Evolutionary conservation across 148 eudicot genomes (phyloP).

Genomic region (Camellia sinensis): DNA sequence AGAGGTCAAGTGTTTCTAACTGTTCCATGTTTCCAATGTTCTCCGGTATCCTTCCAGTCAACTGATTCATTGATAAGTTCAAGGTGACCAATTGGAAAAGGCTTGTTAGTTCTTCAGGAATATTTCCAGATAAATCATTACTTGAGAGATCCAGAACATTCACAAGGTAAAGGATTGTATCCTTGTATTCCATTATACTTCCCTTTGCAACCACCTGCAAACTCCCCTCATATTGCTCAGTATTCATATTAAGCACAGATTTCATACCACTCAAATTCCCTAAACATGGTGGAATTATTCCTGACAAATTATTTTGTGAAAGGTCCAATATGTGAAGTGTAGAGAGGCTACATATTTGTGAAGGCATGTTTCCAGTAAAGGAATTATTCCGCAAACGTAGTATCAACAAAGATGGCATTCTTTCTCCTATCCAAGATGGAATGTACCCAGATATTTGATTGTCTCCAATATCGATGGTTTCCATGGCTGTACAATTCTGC

Average conservation of each 20-base stretch:
- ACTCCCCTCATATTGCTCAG: slow-evolving; percentile 6
- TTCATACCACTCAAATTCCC: slow-evolving; percentile 19
- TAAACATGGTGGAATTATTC: slow-evolving; percentile 27
- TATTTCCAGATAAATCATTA: slow-evolving; percentile 24
- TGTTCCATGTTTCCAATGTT: slow-evolving; percentile 21
- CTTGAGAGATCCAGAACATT: slow-evolving; percentile 26
- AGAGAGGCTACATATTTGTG: slow-evolving; percentile 21
- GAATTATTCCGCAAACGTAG: slow-evolving; percentile 16
- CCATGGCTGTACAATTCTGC: slow-evolving; percentile 11
- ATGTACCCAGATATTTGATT: slow-evolving; percentile 16
- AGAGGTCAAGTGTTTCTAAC: slow-evolving; percentile 39
- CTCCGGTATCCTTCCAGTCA: slow-evolving; percentile 32
- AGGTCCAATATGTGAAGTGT: slow-evolving; percentile 23
- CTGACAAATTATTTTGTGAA: slow-evolving; percentile 23
- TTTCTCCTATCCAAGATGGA: slow-evolving; percentile 29
- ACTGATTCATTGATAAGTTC: slow-evolving; percentile 36
- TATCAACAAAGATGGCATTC: not conserved
- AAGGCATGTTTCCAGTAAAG: slow-evolving; percentile 21
- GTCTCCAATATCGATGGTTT: slow-evolving; percentile 21
- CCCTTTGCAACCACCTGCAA: slow-evolving; percentile 20
- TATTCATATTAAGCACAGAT: not conserved
- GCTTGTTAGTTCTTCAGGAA: slow-evolving; percentile 22
- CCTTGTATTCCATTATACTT: slow-evolving; percentile 3
- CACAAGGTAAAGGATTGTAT: slow-evolving; percentile 10
- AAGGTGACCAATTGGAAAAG: slow-evolving; percentile 18